A percentile compares a stretch with the other conserved stretches of the same genome.
Conservation (phyloP, 2,329 filamentous ascomycete species). For the Podosphaera fusca region DNA sequence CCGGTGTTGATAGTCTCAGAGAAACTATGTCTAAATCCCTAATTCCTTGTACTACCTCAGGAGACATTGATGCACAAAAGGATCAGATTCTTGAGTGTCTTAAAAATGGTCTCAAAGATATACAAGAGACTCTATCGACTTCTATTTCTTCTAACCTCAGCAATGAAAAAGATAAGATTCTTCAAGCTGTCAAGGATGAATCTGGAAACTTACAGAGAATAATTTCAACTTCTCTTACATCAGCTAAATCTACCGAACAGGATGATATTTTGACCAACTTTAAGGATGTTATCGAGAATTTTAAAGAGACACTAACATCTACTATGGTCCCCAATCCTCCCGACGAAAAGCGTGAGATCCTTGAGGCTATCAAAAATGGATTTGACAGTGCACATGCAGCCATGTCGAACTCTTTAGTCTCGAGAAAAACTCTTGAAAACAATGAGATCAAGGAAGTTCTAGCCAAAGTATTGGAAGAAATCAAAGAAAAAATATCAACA, state of each 20-base stretch:
- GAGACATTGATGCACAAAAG: constrained; percentile 22
- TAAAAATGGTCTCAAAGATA: constrained; percentile 28
- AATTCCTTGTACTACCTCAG: constrained; percentile 23
- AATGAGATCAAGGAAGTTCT: constrained; percentile 26
- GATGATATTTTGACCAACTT: neutral
- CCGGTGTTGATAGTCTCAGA: constrained; percentile 37
- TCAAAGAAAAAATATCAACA: constrained; percentile 32
- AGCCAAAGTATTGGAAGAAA: constrained; percentile 33
- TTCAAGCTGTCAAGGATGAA: constrained; percentile 39
- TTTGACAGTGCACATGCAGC: constrained; percentile 50
- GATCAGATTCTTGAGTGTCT: constrained; percentile 43
- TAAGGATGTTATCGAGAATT: constrained; percentile 15
- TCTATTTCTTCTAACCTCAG: neutral
- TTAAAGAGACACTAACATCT: constrained; percentile 51
- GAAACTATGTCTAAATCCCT: constrained; percentile 30
- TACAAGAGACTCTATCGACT: neutral
- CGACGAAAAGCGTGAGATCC: constrained; percentile 61
- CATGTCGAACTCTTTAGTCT: constrained; percentile 25
- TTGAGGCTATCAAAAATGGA: constrained; percentile 73
- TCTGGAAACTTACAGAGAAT: constrained; percentile 37
- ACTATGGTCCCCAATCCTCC: constrained; percentile 45
- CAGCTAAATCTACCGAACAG: neutral
- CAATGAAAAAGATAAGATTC: constrained; percentile 37
- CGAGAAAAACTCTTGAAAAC: constrained; percentile 29
- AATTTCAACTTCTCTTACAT: neutral